These are phyloP conservation scores for Aspergillus ochraceoroseus DNA, from an alignment of 2,329 filamentous ascomycete genomes.

Conservation along the genomic window DNA sequence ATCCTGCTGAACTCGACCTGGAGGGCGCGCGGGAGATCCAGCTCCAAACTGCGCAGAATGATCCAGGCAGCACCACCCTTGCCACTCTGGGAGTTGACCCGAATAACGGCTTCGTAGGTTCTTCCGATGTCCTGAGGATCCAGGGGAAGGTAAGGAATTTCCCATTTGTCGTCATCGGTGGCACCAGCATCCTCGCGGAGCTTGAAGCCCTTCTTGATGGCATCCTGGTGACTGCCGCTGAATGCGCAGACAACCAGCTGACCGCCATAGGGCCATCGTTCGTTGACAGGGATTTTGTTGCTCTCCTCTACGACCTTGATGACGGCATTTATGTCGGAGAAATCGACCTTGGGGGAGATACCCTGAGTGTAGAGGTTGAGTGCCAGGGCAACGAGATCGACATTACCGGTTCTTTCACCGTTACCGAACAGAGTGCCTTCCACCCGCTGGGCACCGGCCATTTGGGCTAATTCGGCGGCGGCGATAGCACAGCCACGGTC, in stretches of 20 bases:
- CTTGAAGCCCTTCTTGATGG: constrained; percentile 83
- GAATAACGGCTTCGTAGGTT: constrained; percentile 96
- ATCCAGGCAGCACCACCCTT: constrained; percentile 96
- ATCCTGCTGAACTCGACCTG: constrained; percentile 87
- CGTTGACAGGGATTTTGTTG: constrained; percentile 92
- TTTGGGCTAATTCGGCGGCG: constrained; percentile 86
- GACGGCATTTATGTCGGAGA: constrained; percentile 78
- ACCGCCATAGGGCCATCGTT: constrained; percentile 83
- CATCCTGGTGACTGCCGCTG: constrained; percentile 88
- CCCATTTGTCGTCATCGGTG: constrained; percentile 65
- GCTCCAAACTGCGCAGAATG: constrained; percentile 78
- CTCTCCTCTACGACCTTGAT: constrained; percentile 87
- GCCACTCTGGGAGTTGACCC: constrained; percentile 92
- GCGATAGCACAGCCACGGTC: constrained; percentile 87
- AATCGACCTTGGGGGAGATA: constrained; percentile 77
- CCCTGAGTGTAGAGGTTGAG: constrained; percentile 95
- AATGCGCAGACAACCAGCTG: constrained; percentile 90
- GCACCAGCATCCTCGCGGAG: constrained; percentile 58
- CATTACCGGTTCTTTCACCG: constrained; percentile 91
- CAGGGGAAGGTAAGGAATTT: constrained; percentile 85
- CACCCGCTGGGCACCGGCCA: constrained; percentile 91
- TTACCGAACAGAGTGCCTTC: constrained; percentile 94
- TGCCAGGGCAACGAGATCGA: constrained; percentile 86
- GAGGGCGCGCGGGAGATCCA: constrained; percentile 86
- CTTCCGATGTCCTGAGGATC: constrained; percentile 91